Base-by-base conservation (phyloP, 176 grass and related monocot species). In the Poa annua region DNA sequence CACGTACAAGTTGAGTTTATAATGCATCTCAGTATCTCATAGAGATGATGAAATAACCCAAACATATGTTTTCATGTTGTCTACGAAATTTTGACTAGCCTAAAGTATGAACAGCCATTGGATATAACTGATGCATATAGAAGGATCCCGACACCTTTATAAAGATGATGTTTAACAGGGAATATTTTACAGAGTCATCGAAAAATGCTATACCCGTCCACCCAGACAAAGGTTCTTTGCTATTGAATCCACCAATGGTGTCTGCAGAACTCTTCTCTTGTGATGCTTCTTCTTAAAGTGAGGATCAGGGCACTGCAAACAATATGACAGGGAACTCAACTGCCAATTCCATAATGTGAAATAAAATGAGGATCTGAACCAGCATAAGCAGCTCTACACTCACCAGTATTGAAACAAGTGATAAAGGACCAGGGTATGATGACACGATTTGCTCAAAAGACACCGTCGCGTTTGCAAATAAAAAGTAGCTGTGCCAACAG, bases 241-340 rank as follows among this genome's bases (percentile, higher is more conserved):
- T 66, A 98, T 98, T 39, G 90, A 91, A 93, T 98, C 80, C 11
- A 91, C 89, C 42, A 98, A 81, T 36, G 73, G 71, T 71, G 74
- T 25, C 57, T 95, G 96, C 32, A 98, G 62, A 86, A 98, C 96
- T 88, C 96, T 95, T 86, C 96, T 85, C 80, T 98, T 98, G 82
- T 88, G 96, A 91, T 98, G 92, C 54, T 84, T 98, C 77, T 92
- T 92, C 87, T 95, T 98, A 80, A 98, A 98, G 87, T 98, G 80
- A 10, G 96, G 96, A 76, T 98, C 92, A 29, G 96, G 96, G 35
- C 92, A 98, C 96, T 98, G 76, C 39, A 85, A 56, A 83, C 32
- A 56, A 81, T n/a, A 19, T 61, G 22, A 42, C 15, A 41, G 20
- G 34, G 16, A 78, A 39, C 25, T 70, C 44, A 65, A 83, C 24